Conservation (phyloP, 345 rosid genomes). For the Boechera divaricarpa region DNA sequence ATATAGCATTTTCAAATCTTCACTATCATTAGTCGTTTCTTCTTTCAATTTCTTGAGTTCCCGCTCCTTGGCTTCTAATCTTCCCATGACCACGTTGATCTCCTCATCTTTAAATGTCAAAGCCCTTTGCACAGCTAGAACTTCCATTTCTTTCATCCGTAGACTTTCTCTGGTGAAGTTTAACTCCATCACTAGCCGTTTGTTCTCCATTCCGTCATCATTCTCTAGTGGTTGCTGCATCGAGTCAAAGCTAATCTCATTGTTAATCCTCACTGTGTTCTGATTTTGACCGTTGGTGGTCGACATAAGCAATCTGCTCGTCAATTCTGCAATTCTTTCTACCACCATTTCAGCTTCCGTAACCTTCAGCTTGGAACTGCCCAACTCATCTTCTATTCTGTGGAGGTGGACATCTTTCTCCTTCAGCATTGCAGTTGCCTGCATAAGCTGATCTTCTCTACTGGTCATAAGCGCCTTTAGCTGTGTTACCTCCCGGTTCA, state of each 20-base stretch:
- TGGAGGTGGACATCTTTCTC: conserved; percentile 73
- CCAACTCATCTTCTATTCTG: conserved; percentile 61
- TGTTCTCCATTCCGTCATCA: conserved; percentile 56
- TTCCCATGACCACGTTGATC: conserved; percentile 53
- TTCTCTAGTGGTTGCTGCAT: conserved; percentile 46
- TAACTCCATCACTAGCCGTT: conserved; percentile 70
- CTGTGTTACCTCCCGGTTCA: conserved; percentile 61
- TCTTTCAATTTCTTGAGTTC: conserved; percentile 66
- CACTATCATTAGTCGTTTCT: conserved; percentile 63
- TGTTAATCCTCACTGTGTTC: conserved; percentile 33
- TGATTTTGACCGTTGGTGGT: conserved; percentile 45
- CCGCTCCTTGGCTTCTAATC: conserved; percentile 58
- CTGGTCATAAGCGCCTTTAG: conserved; percentile 61
- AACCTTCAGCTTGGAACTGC: conserved; percentile 53
- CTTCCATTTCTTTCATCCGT: conserved; percentile 71
- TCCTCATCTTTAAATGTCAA: conserved; percentile 69
- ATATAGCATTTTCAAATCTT: conserved; percentile 64
- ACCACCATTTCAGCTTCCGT: conserved; percentile 78
- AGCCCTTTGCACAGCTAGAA: conserved; percentile 63
- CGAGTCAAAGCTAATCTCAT: conserved; percentile 35
- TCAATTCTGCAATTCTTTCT: conserved; percentile 64
- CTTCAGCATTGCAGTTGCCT: conserved; percentile 59
- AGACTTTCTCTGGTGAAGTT: conserved; percentile 60
- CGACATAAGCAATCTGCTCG: conserved; percentile 59
- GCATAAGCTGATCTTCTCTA: conserved; percentile 65